phyloP scores from a whole-genome alignment of 805 yeast species.

The Debaryomyces castellii region DNA sequence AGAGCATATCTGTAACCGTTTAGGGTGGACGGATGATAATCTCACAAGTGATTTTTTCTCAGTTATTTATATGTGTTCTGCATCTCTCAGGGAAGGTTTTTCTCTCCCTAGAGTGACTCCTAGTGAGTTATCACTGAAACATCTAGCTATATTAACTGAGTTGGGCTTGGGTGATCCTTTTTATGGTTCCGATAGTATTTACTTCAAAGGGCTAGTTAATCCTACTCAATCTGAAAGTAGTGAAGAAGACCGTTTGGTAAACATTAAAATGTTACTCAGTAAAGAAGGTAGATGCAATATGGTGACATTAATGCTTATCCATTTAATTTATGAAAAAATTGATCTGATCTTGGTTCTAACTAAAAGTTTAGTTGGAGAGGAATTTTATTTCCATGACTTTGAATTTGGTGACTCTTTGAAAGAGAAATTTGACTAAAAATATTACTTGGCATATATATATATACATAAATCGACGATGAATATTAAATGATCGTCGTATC shows the following conservation, averaged over 20 bases:
- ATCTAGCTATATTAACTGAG: slow-evolving; percentile 19
- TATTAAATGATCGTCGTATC: no score
- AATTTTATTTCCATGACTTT: slow-evolving; percentile 21
- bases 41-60: slow-evolving; percentile 29
- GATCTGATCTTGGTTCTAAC: slow-evolving; percentile 29
- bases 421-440: background rate
- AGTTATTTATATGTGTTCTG: slow-evolving; percentile 29
- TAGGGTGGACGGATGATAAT: slow-evolving; percentile 30
- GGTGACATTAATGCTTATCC: slow-evolving; percentile 26
- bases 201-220: background rate
- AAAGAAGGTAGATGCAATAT: slow-evolving; percentile 30
- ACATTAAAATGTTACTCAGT: slow-evolving; percentile 24
- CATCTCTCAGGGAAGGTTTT: slow-evolving; percentile 20
- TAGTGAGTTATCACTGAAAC: slow-evolving; percentile 29
- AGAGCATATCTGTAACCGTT: slow-evolving; percentile 20
- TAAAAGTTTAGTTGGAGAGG: slow-evolving; percentile 35
- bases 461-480: background rate
- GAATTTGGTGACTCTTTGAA: slow-evolving; percentile 2
- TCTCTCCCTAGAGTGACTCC: slow-evolving; percentile 33
- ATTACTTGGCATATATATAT: no score
- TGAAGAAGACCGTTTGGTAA: slow-evolving; percentile 4
- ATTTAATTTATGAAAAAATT: slow-evolving; percentile 27
- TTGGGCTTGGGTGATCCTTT: slow-evolving; percentile 4
- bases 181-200: slow-evolving; percentile 4
- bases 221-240: no score